Evolutionary conservation across 1,284 basidiomycete genomes (phyloP).

Genomic region (Ceratobasidium sp.): DNA sequence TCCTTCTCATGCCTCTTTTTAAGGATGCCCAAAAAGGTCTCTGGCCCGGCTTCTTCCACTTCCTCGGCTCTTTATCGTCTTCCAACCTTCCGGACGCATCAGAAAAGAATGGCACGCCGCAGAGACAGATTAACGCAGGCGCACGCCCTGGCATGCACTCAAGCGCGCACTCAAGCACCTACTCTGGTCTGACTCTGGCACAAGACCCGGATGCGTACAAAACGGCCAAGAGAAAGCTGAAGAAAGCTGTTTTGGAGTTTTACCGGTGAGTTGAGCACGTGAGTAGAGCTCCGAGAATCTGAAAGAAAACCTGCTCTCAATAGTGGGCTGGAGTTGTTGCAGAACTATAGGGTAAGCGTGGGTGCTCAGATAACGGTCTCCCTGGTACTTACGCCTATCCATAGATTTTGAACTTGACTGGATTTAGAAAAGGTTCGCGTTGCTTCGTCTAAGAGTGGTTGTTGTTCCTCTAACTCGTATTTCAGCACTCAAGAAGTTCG

Average conservation of each 20-base stretch:
- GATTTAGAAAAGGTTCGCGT: slow-evolving; percentile 75
- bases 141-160: no score
- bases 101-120: slow-evolving; percentile 22
- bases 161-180: not conserved
- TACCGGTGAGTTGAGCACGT: slow-evolving; percentile 70
- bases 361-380: not conserved
- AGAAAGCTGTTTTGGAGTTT: slow-evolving; percentile 84
- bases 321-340: slow-evolving; percentile 79
- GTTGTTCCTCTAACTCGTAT: not conserved
- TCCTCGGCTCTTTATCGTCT: slow-evolving; percentile 35
- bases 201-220: slow-evolving; percentile 82
- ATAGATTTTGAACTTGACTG: slow-evolving; percentile 88
- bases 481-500: slow-evolving; percentile 87
- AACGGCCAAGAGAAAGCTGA: slow-evolving; percentile 82
- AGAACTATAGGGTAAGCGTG: slow-evolving; percentile 82
- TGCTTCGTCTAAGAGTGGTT: not conserved
- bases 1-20: not conserved
- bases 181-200: slow-evolving; percentile 29
- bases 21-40: slow-evolving; percentile 41
- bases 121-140: not conserved
- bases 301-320: slow-evolving; percentile 28
- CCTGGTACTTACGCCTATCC: slow-evolving; percentile 33
- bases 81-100: slow-evolving; percentile 37
- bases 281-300: not conserved
- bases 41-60: slow-evolving; percentile 44